Percentiles rank a stretch among this genome's conserved stretches.
Conservation (phyloP, 1,284 basidiomycete species). For the Tilletia caries region DNA sequence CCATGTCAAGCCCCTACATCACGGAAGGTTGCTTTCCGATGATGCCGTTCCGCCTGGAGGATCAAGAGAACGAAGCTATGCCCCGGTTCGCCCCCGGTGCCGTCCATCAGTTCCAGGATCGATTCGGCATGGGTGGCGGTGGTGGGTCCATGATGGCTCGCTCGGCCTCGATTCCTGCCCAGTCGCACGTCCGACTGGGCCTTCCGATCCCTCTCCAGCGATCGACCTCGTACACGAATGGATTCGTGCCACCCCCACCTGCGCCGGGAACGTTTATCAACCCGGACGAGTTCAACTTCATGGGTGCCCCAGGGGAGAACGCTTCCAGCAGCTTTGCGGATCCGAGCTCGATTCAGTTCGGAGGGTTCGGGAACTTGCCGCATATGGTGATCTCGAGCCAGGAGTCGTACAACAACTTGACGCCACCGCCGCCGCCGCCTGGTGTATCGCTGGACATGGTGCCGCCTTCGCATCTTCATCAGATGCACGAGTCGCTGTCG, state of each 20-base stretch:
- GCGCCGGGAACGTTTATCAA: background rate
- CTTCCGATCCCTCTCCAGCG: background rate
- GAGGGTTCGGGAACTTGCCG: background rate
- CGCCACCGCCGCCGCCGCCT: slow-evolving; percentile 9
- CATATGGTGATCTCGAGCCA: slow-evolving; percentile 13
- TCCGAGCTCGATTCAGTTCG: slow-evolving; percentile 10
- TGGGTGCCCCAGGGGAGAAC: no score
- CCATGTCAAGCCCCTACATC: slow-evolving; percentile 9
- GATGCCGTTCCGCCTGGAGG: background rate
- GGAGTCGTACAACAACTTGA: slow-evolving; percentile 10
- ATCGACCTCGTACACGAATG: slow-evolving; percentile 9
- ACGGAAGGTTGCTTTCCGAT: background rate
- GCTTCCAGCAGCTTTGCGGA: background rate
- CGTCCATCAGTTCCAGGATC: background rate
- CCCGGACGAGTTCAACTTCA: background rate
- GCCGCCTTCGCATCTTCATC: background rate
- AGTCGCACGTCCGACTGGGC: background rate
- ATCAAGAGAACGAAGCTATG: background rate
- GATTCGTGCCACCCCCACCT: slow-evolving; percentile 1
- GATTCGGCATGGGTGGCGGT: background rate
- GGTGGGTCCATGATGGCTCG: slow-evolving; percentile 6
- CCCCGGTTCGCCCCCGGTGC: background rate
- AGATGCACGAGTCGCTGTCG: background rate
- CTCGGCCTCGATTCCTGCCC: background rate
- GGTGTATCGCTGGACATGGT: background rate